A percentile compares a stretch with the other conserved stretches of the same genome.
Evolutionary conservation across 805 yeast species (phyloP).

Genomic region (Metschnikowia proteae): DNA sequence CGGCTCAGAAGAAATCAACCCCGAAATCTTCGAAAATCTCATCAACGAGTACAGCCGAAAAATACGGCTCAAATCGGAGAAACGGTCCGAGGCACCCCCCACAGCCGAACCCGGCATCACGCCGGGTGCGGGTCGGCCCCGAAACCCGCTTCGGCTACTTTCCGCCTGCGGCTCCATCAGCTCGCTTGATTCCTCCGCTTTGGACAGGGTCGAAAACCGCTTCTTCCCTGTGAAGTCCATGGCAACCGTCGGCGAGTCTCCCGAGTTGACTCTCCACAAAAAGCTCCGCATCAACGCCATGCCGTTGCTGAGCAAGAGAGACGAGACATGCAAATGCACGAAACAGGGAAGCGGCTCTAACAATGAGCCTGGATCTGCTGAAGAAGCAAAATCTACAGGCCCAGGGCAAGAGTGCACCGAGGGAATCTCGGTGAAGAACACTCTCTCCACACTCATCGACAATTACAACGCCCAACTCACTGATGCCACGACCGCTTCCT

Average conservation of each 20-base stretch:
- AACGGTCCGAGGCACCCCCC: neutral
- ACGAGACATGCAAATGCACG: neutral
- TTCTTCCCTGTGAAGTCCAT: slow-evolving; percentile 26
- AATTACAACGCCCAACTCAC: neutral
- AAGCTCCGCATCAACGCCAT: slow-evolving; percentile 39
- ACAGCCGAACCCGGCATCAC: neutral
- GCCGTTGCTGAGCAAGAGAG: slow-evolving; percentile 7
- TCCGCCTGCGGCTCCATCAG: slow-evolving; percentile 18
- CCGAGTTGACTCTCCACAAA: slow-evolving; percentile 38
- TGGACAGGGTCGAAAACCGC: slow-evolving; percentile 1
- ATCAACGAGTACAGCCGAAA: neutral
- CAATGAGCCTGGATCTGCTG: neutral
- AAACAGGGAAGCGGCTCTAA: neutral
- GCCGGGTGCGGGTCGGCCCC: neutral
- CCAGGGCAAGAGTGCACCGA: too few relatives aligned
- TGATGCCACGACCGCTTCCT: neutral
- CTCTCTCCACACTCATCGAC: neutral
- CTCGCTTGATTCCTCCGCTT: neutral
- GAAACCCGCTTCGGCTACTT: slow-evolving; percentile 26
- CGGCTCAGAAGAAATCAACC: neutral
- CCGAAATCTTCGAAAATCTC: neutral
- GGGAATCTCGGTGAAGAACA: neutral
- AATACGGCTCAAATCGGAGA: slow-evolving; percentile 2
- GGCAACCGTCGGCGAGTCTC: slow-evolving; percentile 36
- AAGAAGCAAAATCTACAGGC: too few relatives aligned